Evolutionary conservation across 2,329 filamentous ascomycete species (phyloP), one percentile per base, ranked within the genome.

Genomic region (Cytospora chrysosperma): DNA sequence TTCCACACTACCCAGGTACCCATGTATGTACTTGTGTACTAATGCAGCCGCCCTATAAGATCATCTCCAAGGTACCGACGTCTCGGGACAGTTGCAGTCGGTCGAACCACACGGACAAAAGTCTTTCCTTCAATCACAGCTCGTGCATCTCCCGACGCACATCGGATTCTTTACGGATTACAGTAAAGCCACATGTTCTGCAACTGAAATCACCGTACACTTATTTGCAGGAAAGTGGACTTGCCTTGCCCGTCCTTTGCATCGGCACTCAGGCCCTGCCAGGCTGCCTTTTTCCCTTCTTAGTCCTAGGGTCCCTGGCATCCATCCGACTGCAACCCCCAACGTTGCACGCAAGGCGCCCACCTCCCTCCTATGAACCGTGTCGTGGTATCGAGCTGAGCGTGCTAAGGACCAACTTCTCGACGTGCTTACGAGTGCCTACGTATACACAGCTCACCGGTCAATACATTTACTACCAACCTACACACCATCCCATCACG

Each of bases 111-210:
- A 5, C 64, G 64, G 64, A 54, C 30, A 61, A 64, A 47, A 58
- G 17, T 58, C 53, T 61, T 64, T 57, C 64, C 64, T 64, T 61
- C 64, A 66, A 66, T 61, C 57, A 61, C 6, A 13, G 30, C 26
- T 30, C 40, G 40, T 26, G 12, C 7, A 55, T 21, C 6, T 5
- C 21, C 17, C 51, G 51, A 24, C 37, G 50, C 17, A 21, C 32
- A n/a, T 30, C 13, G 34, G 28, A 37, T 28, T 19, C 17, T 34
- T 51, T 21, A 37, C 47, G 37, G 57, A 47, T 15, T 53, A n/a
- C 49, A 26, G 24, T 30, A 47, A 28, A 24, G 19, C 24, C 58
- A 51, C 58, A 47, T 52, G 50, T 52, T 43, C n/a, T 30, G 58
- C 58, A 27, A 30, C 21, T 30, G 47, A 49, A 28, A 27, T 55